Conservation (phyloP, 129 eudicot species). For the Lactuca sativa region DNA sequence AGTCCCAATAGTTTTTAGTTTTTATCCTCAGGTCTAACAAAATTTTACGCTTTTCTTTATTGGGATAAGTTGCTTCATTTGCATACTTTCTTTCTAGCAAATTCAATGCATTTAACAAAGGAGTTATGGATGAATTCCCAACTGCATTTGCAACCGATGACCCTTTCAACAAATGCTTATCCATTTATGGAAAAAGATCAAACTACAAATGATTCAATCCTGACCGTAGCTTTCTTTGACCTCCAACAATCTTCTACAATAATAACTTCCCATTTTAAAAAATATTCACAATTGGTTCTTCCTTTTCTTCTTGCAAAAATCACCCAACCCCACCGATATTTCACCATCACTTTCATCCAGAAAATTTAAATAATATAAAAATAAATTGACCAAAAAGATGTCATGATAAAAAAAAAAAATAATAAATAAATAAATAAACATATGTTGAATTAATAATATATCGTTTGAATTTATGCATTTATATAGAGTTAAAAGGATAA, state of each 20-base stretch:
- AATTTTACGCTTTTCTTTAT: not conserved
- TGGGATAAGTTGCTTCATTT: not conserved
- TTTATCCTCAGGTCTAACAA: not conserved
- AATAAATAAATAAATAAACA: not conserved
- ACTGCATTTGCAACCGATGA: slow-evolving; percentile 25
- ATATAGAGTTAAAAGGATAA: no score
- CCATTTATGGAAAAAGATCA: slow-evolving; percentile 5
- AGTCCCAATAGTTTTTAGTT: no score
- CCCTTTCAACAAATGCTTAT: not conserved
- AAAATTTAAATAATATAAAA: not conserved
- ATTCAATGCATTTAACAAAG: not conserved
- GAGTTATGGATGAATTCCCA: slow-evolving; percentile 7
- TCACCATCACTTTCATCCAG: slow-evolving; percentile 22
- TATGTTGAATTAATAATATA: no score
- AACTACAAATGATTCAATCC: not conserved
- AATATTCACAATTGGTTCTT: slow-evolving; percentile 1
- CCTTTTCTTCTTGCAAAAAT: slow-evolving; percentile 14
- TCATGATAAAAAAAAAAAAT: not conserved
- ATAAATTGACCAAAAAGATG: slow-evolving; percentile 9
- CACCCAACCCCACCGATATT: slow-evolving; percentile 34
- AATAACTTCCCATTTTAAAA: not conserved
- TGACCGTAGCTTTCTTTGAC: not conserved
- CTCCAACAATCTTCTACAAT: not conserved
- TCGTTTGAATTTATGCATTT: no score
- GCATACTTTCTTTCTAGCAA: not conserved